phyloP scores from a whole-genome alignment of 1,284 basidiomycete species.

The Trichosporon faecale region DNA sequence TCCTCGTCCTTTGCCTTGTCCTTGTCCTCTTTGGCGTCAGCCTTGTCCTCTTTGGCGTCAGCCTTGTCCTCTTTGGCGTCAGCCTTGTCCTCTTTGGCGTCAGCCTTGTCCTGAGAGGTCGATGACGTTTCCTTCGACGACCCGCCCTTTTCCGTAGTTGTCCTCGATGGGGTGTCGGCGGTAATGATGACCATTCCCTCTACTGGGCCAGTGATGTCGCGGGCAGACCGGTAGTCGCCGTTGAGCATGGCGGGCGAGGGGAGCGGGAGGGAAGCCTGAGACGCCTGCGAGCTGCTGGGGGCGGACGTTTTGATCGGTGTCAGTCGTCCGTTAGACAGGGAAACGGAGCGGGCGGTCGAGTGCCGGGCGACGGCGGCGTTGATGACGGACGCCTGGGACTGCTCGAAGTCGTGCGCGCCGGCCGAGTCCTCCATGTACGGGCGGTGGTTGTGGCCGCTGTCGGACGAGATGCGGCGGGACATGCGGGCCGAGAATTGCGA shows the following conservation, averaged over 20 bases:
- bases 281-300: background rate
- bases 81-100: background rate
- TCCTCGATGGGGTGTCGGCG: background rate
- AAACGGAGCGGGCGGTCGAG: constrained; percentile 4
- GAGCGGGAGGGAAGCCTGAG: background rate
- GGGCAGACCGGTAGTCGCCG: constrained; percentile 4
- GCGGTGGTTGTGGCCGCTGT: background rate
- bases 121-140: background rate
- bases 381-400: background rate
- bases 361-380: background rate
- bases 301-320: constrained; percentile 3
- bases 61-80: background rate
- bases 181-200: constrained; percentile 10
- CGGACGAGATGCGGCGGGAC: constrained; percentile 6
- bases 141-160: background rate
- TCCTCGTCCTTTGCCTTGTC: background rate
- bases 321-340: constrained; percentile 8
- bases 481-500: constrained; percentile 4
- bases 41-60: background rate
- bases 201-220: constrained; percentile 4
- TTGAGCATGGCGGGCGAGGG: background rate
- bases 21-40: background rate
- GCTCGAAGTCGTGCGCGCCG: background rate
- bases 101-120: background rate
- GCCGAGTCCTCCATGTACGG: constrained; percentile 5